Evolutionary conservation across 805 yeast genomes (phyloP), one percentile per base, ranked within the genome.

Genomic region (Teunomyces panamensis): DNA sequence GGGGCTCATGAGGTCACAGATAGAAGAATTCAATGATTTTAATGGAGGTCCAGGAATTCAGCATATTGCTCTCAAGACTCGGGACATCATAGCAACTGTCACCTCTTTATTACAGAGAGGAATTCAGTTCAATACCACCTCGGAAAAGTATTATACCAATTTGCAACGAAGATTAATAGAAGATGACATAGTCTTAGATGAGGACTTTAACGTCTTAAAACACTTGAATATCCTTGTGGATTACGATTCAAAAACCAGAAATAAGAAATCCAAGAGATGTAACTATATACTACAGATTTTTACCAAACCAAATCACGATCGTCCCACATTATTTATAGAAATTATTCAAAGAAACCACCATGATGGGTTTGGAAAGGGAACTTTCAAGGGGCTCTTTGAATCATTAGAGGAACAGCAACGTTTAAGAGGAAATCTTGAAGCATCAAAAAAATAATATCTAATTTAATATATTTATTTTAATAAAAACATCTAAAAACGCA

Each of bases 291-390:
- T 89, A 45, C 96, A 89, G 63, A 73, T 89, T 33, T 89, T 89
- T 66, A 85, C 94, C 14, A 81, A 83, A 54, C 92, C 95, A 0
- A 60, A 87, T 13, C 78, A 79, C 51, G 91, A 84, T 57, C 73
- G 96, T 33, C 96, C 96, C 27, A 87, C 96, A 0, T 73, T 88
- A 39, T 89, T 89, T 60, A 70, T 89, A 53, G 96, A 89, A 63
- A 77, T 89, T 20, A 89, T 89, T 52, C 94, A 89, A 65, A 76
- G 96, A 50, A 73, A 77, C 56, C 85, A 87, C 57, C 91, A 87
- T 61, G 77, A 84, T 50, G 96, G 96, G 0, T 89, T 89, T 65
- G 96, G 96, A 1, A 89, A 89, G 43, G 96, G 96, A 1, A 89
- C 90, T 51, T 89, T 89, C 69, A 85, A 82, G 61, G 87, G 94